Percentiles rank a stretch among this genome's conserved stretches.
Conservation (phyloP, 1,139 yeast genomes). For the Pichia sp. region DNA sequence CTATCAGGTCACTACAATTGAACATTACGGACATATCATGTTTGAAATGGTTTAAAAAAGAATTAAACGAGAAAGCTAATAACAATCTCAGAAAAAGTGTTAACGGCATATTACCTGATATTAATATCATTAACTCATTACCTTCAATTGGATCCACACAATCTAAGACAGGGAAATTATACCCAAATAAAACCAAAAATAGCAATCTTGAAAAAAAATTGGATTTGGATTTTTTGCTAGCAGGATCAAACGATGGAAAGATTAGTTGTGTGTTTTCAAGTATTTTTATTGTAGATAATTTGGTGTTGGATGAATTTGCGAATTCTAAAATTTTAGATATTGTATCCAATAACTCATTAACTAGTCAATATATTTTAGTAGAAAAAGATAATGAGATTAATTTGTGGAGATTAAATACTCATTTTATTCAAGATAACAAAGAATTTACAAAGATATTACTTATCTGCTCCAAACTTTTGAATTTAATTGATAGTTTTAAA, state of each 20-base stretch:
- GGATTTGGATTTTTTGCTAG: conserved; percentile 29
- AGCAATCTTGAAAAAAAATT: neutral
- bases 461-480: conserved; percentile 26
- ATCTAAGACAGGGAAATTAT: too few species aligned
- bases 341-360: neutral
- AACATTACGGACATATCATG: conserved; percentile 13
- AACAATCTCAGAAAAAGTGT: neutral
- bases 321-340: conserved; percentile 5
- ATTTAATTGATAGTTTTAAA: conserved; percentile 34
- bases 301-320: conserved; percentile 1
- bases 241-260: conserved; percentile 26
- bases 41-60: conserved; percentile 20
- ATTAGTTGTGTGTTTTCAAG: conserved; percentile 32
- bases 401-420: conserved; percentile 20
- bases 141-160: conserved; percentile 33
- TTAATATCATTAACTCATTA: conserved; percentile 30
- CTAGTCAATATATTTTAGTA: conserved; percentile 22
- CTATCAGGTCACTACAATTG: conserved; percentile 19
- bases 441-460: conserved; percentile 11
- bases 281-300: conserved; percentile 31
- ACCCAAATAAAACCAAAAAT: neutral
- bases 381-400: conserved; percentile 6
- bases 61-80: too few species aligned
- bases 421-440: conserved; percentile 23
- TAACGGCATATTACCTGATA: conserved; percentile 17